Conservation (phyloP, 345 rosid genomes). For the Rhodomyrtus tomentosa region DNA sequence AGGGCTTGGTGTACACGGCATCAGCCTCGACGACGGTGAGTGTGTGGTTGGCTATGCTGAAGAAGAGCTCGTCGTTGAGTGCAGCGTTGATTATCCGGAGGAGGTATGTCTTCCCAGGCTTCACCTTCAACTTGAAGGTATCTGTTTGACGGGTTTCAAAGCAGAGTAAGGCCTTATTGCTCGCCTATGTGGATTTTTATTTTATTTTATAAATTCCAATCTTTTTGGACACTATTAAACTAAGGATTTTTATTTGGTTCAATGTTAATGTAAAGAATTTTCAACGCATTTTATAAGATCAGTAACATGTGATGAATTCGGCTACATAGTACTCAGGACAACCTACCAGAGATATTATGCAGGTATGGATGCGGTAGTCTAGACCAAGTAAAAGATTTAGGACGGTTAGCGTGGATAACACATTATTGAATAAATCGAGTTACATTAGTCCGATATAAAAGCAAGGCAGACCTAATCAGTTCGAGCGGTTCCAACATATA, state of each 20-base stretch:
- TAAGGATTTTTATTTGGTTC: no score
- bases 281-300: no score
- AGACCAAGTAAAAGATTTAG: not conserved
- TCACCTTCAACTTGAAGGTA: slow-evolving; percentile 32
- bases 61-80: slow-evolving; percentile 51
- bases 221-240: not conserved
- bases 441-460: not conserved
- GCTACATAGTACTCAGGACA: no score
- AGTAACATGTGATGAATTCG: no score
- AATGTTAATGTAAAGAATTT: no score
- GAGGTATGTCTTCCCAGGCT: slow-evolving; percentile 39
- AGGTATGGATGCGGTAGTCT: not conserved
- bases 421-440: not conserved
- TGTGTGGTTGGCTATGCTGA: slow-evolving; percentile 37
- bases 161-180: not conserved
- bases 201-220: not conserved
- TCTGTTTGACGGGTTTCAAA: slow-evolving; percentile 5
- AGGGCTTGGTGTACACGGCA: slow-evolving; percentile 32
- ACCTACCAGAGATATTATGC: no score
- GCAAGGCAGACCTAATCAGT: not conserved
- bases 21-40: slow-evolving; percentile 29
- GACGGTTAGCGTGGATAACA: not conserved
- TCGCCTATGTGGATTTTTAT: not conserved
- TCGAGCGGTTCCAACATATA: not conserved
- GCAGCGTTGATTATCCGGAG: slow-evolving; percentile 43